These are phyloP conservation scores for Eucalyptus pauciflora DNA, from an alignment of 345 rosid species.

Conservation along the genomic window DNA sequence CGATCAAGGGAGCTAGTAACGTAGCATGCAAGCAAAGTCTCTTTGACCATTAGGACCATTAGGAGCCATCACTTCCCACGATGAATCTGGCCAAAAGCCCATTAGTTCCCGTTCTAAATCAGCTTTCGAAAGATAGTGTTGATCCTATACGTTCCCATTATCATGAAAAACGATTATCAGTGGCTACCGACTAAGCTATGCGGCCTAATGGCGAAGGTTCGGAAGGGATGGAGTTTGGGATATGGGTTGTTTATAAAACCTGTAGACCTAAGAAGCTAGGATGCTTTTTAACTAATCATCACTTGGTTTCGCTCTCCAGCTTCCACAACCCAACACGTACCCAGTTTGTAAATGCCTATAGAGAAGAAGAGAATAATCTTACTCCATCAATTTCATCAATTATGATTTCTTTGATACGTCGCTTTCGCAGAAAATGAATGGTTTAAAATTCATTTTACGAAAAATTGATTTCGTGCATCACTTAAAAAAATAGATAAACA, in stretches of 20 bases:
- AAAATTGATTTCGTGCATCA: neutral
- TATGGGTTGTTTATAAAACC: neutral
- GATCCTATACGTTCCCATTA: neutral
- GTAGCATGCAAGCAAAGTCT: neutral
- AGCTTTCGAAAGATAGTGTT: neutral
- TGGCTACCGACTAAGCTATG: neutral
- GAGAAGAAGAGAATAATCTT: neutral
- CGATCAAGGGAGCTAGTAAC: neutral
- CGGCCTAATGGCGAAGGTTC: neutral
- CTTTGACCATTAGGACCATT: neutral
- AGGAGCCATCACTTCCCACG: neutral
- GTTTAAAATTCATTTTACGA: too few relatives aligned
- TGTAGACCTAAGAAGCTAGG: neutral
- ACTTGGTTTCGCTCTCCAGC: neutral
- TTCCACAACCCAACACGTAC: neutral
- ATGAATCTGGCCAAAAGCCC: neutral
- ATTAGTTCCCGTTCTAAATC: neutral
- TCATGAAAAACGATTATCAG: neutral
- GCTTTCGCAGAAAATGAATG: too few relatives aligned
- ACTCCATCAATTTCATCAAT: neutral
- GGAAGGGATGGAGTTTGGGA: neutral
- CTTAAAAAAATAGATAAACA: too few relatives aligned
- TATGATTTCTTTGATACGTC: accelerated
- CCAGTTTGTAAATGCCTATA: neutral
- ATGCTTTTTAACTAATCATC: neutral